Percentiles rank a stretch among this genome's conserved stretches.
Evolutionary conservation across 2,329 filamentous ascomycete genomes (phyloP).

Genomic region (Fusarium miscanthi): DNA sequence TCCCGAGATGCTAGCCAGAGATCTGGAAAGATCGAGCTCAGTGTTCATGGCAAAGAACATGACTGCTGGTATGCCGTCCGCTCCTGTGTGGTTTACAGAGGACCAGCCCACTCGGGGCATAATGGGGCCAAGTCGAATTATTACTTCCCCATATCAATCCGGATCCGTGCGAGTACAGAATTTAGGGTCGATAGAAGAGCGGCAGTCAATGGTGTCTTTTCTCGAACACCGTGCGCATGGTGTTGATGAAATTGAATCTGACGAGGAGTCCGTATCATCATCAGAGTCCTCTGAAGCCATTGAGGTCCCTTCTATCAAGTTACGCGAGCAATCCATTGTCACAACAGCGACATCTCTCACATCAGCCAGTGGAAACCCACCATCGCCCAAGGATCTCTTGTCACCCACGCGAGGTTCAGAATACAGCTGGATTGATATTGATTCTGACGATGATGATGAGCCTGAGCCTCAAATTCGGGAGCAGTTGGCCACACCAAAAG

Average conservation of each 20-base stretch:
- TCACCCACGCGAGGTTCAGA: constrained; percentile 35
- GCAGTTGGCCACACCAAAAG: constrained; percentile 13
- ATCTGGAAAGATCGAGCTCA: constrained; percentile 61
- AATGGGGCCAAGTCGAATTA: constrained; percentile 33
- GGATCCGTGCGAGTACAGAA: constrained; percentile 47
- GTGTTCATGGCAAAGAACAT: constrained; percentile 63
- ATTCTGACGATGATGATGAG: constrained; percentile 48
- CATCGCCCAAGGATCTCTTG: constrained; percentile 43
- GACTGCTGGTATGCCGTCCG: constrained; percentile 62
- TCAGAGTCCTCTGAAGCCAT: constrained; percentile 49
- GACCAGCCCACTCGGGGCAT: constrained; percentile 24
- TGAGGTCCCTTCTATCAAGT: constrained; percentile 48
- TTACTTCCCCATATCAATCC: constrained; percentile 45
- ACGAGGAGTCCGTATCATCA: constrained; percentile 48
- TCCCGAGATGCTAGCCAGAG: constrained; percentile 66
- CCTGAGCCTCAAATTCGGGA: constrained; percentile 31
- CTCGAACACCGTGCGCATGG: constrained; percentile 40
- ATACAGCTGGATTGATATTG: constrained; percentile 54
- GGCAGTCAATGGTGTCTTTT: constrained; percentile 51
- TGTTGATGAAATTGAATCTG: constrained; percentile 46
- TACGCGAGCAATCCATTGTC: constrained; percentile 51
- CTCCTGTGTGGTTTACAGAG: constrained; percentile 50
- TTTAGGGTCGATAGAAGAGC: constrained; percentile 52
- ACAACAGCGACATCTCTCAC: constrained; percentile 53
- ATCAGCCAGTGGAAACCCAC: constrained; percentile 44